Evolutionary conservation across 176 grass and related monocot species (phyloP), one percentile per base, ranked within the genome.

Genomic region (Otatea glauca): DNA sequence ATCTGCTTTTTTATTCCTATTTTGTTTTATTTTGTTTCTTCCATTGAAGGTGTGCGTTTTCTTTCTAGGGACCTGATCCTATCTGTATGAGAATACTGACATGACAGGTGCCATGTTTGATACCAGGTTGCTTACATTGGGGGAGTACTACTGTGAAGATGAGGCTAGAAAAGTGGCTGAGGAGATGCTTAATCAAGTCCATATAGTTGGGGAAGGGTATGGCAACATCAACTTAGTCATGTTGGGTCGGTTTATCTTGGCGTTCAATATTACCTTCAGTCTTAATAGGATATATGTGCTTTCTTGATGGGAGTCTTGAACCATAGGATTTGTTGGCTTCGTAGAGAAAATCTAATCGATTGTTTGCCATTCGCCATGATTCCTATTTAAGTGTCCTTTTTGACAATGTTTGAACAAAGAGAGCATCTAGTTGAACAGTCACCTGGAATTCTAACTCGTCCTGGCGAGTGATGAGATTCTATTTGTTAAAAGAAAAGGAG

Each of bases 131-230:
- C 87, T 98, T 56, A 84, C 83, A 1, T 73, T 98, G 53, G 96
- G 92, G 74, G 96, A 93, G 59, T 93, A 80, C 79, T 91, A 93
- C 89, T 90, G 84, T 78, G 91, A 98, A 92, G 93, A 95, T 77
- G 78, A 88, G 84, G 91, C 80, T 12, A 72, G 68, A 86, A 85
- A 79, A 87, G 68, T 91, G 67, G 85, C 92, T 4, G 87, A 88
- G 51, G 90, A 87, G 64, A 92, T 98, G 91, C 84, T 95, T 77
- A 90, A 93, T 92, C 96, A 92, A 48, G 86, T 92, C 76, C 93
- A 98, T 85, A 69, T 98, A 59, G 87, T 92, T 65, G 96, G 96
- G 80, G 91, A 98, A 98, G 96, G 96, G 96, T 98, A 94, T 49
- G 70, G 8, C 60, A n/a, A 45, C 9, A 45, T 45, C 72, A 65